Percentiles rank a stretch among this genome's conserved stretches.
Evolutionary conservation across 23 red algal species (phyloP).

Genomic region (Gracilaria caudata): DNA sequence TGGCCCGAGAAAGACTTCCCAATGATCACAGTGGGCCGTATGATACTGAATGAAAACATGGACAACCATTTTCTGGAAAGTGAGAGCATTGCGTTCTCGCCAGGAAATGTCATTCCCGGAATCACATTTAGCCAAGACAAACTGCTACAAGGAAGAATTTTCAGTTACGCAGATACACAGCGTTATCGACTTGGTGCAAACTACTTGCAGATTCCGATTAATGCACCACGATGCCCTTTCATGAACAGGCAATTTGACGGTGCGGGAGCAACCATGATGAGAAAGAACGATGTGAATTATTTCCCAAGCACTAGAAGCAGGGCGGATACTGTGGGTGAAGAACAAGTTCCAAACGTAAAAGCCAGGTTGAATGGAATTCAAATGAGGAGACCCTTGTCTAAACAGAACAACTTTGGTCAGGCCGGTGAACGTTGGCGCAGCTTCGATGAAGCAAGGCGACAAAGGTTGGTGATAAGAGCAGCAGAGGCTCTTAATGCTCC

Average conservation of each 20-base stretch:
- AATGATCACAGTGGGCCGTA: slow-evolving; percentile 82
- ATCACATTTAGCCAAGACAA: slow-evolving; percentile 96
- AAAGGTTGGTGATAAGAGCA: slow-evolving; percentile 81
- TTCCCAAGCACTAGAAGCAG: slow-evolving; percentile 66
- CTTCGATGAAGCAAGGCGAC: slow-evolving; percentile 80
- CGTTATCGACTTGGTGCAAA: slow-evolving; percentile 95
- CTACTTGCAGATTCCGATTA: slow-evolving; percentile 95
- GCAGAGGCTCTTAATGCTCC: slow-evolving; percentile 82
- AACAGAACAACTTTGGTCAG: slow-evolving; percentile 92
- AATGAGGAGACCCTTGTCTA: slow-evolving; percentile 63
- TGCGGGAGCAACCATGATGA: slow-evolving; percentile 78
- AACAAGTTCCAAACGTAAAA: slow-evolving; percentile 61
- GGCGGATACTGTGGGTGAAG: slow-evolving; percentile 53
- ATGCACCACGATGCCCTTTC: slow-evolving; percentile 81
- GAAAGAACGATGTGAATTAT: slow-evolving; percentile 93
- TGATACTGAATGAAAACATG: slow-evolving; percentile 88
- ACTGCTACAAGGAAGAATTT: slow-evolving; percentile 90
- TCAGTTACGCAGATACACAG: slow-evolving; percentile 97
- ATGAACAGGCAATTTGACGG: slow-evolving; percentile 93
- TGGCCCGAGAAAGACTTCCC: slow-evolving; percentile 95
- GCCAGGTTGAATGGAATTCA: slow-evolving; percentile 56
- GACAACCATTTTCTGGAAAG: slow-evolving; percentile 96
- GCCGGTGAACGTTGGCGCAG: slow-evolving; percentile 92
- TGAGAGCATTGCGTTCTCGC: slow-evolving; percentile 96
- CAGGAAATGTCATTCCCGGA: slow-evolving; percentile 89